phyloP scores from a whole-genome alignment of 2,329 filamentous ascomycete species.

The Diaporthe destruens region DNA sequence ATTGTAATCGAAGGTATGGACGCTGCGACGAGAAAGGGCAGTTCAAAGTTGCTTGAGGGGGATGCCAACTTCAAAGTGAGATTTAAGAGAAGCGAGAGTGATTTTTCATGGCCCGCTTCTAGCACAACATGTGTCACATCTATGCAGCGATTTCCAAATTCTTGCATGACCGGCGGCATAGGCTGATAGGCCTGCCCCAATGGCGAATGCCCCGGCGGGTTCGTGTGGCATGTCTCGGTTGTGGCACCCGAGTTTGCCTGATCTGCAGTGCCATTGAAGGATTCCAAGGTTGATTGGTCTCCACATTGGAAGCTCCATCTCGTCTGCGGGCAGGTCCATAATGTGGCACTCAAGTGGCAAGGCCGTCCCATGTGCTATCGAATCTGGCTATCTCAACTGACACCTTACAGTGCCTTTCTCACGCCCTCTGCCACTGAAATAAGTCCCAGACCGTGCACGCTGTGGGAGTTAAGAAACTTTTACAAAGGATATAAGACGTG shows the following conservation, averaged over 20 bases:
- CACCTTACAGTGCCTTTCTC: not conserved
- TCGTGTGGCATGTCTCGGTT: constrained; percentile 1
- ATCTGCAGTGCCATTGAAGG: constrained; percentile 4
- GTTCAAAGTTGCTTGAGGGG: not conserved
- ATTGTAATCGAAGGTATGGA: not conserved
- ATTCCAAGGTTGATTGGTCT: not conserved
- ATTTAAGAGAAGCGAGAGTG: not conserved
- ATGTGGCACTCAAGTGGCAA: not conserved
- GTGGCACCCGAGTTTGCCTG: not conserved
- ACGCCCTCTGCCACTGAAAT: no score
- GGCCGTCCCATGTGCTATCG: no score
- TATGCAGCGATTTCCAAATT: not conserved
- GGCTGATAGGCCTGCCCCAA: not conserved
- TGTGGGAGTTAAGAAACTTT: not conserved
- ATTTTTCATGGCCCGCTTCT: not conserved
- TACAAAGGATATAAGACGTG: no score
- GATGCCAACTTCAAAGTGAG: no score
- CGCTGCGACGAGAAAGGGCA: not conserved
- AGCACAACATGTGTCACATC: not conserved
- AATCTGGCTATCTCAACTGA: no score
- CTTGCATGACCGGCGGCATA: constrained; percentile 8
- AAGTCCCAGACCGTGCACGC: not conserved
- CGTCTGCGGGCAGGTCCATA: not conserved
- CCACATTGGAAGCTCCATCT: not conserved
- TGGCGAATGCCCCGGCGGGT: not conserved